Base-by-base conservation (phyloP, 257 asterid species). In the Solanum appendiculatum region DNA sequence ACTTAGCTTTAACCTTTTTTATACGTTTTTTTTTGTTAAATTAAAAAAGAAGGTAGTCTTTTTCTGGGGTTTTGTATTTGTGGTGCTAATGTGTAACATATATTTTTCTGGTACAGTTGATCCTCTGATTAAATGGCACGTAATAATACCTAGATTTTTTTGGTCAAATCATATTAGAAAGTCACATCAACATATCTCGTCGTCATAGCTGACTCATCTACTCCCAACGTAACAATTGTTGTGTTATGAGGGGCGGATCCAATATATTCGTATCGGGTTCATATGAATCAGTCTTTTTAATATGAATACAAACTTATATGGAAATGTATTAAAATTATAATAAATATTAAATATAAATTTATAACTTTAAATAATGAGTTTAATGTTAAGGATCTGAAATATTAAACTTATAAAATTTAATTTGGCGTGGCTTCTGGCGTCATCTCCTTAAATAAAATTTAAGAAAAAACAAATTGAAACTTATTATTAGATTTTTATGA, bases 341-440 rank as follows among this genome's bases (percentile, higher is more conserved):
- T 21, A 58, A 3, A n/a, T 60, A 4, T 5, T n/a, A 3, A 10
- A 60, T 60, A 64, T 11, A 13, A 63, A 25, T 5, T 5, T 63
- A 25, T 63, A 63, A 63, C 3, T 5, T 63, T 11, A 25, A 4
- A 64, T 64, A 11, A 12, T 5, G 18, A 63, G 0, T 63, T 60
- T 11, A n/a, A 63, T 25, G 16, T 1, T 63, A n/a, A 63, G 7
- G 11, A 11, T 64, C 33, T 63, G n/a, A 25, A 25, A 63, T 0
- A 63, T 63, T 63, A 1, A 12, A 64, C 12, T 5, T 7, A 5
- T 13, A 20, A 56, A 20, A 56, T 20, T 56, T 56, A 56, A 7
- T 56, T 12, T 0, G 2, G 64, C 5, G 2, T 5, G 6, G 21
- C 7, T 31, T 5, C 2, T 0, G 0, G 34, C 1, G 8, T 64